Conservation (phyloP, 139 green algal genomes). For the Tetradesmus obliquus region DNA sequence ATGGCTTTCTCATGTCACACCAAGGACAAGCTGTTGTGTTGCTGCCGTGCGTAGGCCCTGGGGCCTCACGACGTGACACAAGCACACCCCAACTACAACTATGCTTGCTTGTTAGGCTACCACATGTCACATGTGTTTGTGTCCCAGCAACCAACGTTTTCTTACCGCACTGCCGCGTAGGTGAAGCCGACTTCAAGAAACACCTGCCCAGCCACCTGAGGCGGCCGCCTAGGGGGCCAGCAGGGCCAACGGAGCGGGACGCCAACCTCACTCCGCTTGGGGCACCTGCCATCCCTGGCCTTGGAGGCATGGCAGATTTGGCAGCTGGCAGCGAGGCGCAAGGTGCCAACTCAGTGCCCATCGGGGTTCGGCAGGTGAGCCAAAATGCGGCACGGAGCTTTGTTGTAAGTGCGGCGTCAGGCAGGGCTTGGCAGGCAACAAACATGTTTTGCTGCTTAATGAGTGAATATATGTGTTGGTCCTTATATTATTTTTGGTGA, state of each 20-base stretch:
- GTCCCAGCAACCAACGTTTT: too few species aligned
- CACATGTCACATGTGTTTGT: too few species aligned
- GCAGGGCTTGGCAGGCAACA: too few species aligned
- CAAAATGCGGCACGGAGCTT: not conserved
- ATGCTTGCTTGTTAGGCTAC: not conserved
- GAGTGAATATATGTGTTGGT: too few species aligned
- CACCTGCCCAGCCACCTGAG: constrained; percentile 29
- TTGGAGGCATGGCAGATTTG: not conserved
- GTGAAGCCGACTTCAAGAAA: constrained; percentile 40
- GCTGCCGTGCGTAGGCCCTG: too few species aligned
- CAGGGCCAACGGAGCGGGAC: constrained; percentile 25
- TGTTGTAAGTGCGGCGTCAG: not conserved
- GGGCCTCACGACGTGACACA: too few species aligned
- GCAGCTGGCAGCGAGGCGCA: not conserved
- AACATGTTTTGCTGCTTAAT: too few species aligned
- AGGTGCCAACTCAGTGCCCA: constrained; percentile 75
- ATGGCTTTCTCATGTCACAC: too few species aligned
- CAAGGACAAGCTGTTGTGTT: too few species aligned
- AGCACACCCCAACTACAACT: not conserved
- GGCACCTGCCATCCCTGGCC: constrained; percentile 8
- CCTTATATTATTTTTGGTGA: too few species aligned
- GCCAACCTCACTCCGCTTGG: constrained; percentile 15
- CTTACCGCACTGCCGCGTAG: not conserved
- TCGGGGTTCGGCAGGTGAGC: constrained; percentile 58
- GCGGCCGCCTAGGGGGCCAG: not conserved